phyloP scores from a whole-genome alignment of 2,329 filamentous ascomycete species.

The Xylariaceae sp. region DNA sequence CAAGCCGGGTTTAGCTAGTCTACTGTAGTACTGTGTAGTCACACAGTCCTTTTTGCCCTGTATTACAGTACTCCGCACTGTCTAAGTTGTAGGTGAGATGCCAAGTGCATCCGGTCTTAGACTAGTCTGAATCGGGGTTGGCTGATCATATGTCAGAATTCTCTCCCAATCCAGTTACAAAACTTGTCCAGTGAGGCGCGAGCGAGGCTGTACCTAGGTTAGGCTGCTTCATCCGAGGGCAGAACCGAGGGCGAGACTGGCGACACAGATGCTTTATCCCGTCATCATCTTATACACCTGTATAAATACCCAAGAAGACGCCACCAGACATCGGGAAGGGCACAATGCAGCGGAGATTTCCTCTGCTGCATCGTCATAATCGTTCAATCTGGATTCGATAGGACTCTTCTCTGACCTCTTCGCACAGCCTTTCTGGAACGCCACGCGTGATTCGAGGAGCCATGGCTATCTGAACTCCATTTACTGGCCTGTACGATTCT shows the following conservation, averaged over 20 bases:
- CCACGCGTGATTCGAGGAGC: conserved; percentile 40
- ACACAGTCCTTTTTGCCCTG: not conserved
- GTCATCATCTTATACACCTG: no score
- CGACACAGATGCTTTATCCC: no score
- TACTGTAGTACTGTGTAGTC: no score
- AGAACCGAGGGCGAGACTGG: no score
- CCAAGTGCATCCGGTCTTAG: not conserved
- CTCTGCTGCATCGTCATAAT: conserved; percentile 48
- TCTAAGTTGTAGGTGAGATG: no score
- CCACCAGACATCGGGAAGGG: conserved; percentile 5
- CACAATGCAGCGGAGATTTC: conserved; percentile 52
- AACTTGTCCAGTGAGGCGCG: not conserved
- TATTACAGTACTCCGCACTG: no score
- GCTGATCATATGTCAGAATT: not conserved
- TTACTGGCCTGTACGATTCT: conserved; percentile 44
- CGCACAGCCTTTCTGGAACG: conserved; percentile 27
- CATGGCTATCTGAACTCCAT: conserved; percentile 45
- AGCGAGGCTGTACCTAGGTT: no score
- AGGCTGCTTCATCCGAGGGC: no score
- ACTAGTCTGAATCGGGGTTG: not conserved
- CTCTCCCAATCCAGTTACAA: not conserved
- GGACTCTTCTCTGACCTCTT: conserved; percentile 34
- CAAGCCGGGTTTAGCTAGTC: not conserved
- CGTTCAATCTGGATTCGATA: conserved; percentile 55
- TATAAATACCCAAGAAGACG: no score